Evolutionary conservation across 2,329 filamentous ascomycete species (phyloP), one percentile per base, ranked within the genome.

Genomic region (Aureobasidium mangrovei): DNA sequence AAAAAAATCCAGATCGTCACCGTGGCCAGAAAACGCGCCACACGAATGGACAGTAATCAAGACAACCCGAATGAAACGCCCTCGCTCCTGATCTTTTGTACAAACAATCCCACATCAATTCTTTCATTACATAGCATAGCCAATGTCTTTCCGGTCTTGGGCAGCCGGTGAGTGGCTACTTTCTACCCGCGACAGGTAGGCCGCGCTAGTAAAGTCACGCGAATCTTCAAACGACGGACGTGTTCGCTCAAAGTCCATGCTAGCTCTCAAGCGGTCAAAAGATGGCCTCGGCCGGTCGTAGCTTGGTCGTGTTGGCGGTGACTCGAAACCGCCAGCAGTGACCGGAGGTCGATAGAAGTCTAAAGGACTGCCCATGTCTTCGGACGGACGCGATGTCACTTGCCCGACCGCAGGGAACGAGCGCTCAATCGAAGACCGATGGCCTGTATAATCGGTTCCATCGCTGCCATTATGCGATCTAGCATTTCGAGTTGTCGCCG

Each of bases 391-490:
- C n/a, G 54, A 56, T 31, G 54, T 56, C 26, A 54, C 44, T 33
- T 55, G 55, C 6, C 33, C 41, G n/a, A 63, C 59, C 29, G 64
- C 63, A 32, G 66, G 72, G 57, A 69, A 73, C 39, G 74, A 72
- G 47, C 64, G 62, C 32, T 69, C 66, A 32, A 69, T 60, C 31
- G 71, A 63, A 58, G 70, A 73, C 36, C 69, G 67, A 45, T 73
- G 71, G 46, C 69, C 75, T 26, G 89, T 94, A 69, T 90, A 94
- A 63, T 94, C 91, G 47, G 93, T 96, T 58, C 89, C 91, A 69
- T 95, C 91, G 71, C 91, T 96, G 57, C 90, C 89, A 62, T 91
- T 94, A 66, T 95, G 88, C 63, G 88, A 93, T 61, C 82, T 78
- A 48, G 85, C 84, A 60, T 90, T 91, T 67, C 93, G 85, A 32